Conservation (phyloP, 495 filamentous ascomycete species). For the Aspergillus baeticus region DNA sequence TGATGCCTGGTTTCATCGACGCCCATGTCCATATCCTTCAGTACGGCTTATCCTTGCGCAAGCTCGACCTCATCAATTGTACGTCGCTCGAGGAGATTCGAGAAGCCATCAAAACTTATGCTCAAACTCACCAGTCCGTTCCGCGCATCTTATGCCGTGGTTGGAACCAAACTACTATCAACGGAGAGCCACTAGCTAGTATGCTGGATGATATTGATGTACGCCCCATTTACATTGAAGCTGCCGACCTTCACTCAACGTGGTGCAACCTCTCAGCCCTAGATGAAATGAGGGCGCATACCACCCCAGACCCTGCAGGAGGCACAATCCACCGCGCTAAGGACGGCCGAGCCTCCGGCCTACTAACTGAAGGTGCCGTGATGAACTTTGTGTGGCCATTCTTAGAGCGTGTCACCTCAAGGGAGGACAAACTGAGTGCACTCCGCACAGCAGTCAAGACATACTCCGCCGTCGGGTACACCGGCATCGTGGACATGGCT, state of each 20-base stretch:
- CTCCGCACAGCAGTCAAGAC: conserved; percentile 40
- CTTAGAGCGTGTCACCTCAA: conserved; percentile 47
- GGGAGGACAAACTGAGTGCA: conserved; percentile 46
- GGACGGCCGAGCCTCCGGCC: conserved; percentile 50
- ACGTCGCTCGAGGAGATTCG: conserved; percentile 55
- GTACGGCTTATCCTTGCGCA: conserved; percentile 57
- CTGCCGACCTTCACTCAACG: conserved; percentile 59
- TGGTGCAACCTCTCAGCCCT: conserved; percentile 61
- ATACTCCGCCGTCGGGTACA: conserved; percentile 58
- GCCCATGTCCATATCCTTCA: conserved; percentile 63
- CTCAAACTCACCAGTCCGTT: conserved; percentile 44
- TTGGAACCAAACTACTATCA: conserved; percentile 60
- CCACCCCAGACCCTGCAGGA: conserved; percentile 50
- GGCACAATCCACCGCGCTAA: conserved; percentile 54
- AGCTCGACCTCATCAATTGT: conserved; percentile 54
- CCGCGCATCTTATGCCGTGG: conserved; percentile 55
- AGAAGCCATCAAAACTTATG: conserved; percentile 47
- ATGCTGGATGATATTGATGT: conserved; percentile 52
- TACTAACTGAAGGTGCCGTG: conserved; percentile 56
- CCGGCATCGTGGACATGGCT: conserved; percentile 68
- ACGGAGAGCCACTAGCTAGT: conserved; percentile 44
- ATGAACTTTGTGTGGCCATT: conserved; percentile 61
- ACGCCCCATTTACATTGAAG: conserved; percentile 60
- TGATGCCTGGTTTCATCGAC: conserved; percentile 65
- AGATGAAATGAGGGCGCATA: conserved; percentile 45